Conservation (phyloP, 129 eudicot genomes). For the Flaveria sonorensis region DNA sequence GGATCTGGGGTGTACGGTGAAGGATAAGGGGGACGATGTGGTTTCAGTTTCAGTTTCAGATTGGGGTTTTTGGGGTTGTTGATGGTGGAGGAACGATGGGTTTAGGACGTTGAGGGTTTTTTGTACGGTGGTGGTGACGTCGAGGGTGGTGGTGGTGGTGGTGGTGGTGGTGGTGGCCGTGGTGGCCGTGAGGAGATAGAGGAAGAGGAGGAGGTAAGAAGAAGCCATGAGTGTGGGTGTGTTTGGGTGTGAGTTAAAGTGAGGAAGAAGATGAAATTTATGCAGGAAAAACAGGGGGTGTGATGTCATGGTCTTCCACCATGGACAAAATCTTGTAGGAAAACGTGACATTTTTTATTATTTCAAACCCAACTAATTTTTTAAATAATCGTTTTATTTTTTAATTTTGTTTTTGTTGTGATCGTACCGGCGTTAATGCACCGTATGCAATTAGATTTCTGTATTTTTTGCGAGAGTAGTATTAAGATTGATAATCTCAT, state of each 20-base stretch:
- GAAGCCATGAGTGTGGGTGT: conserved; percentile 26
- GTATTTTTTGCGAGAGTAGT: too few relatives aligned
- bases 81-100: conserved; percentile 12
- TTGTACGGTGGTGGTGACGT: conserved; percentile 37
- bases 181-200: conserved; percentile 17
- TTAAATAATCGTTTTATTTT: neutral
- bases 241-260: conserved; percentile 23
- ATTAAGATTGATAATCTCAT: too few relatives aligned
- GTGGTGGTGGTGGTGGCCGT: neutral
- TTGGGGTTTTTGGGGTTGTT: neutral
- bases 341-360: neutral
- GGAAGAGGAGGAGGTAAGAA: neutral
- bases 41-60: neutral
- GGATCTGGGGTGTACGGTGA: conserved; percentile 49
- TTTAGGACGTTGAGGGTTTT: conserved; percentile 32
- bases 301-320: neutral
- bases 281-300: neutral
- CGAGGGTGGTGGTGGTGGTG: conserved; percentile 30
- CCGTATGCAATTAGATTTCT: too few relatives aligned
- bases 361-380: neutral
- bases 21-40: conserved; percentile 31
- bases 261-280: conserved; percentile 31
- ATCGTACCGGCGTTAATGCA: too few relatives aligned
- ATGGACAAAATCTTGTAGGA: neutral
- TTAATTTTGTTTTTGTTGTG: too few relatives aligned